phyloP scores from a whole-genome alignment of 169 alveolate species.

The Pseudocohnilembus persalinus region DNA sequence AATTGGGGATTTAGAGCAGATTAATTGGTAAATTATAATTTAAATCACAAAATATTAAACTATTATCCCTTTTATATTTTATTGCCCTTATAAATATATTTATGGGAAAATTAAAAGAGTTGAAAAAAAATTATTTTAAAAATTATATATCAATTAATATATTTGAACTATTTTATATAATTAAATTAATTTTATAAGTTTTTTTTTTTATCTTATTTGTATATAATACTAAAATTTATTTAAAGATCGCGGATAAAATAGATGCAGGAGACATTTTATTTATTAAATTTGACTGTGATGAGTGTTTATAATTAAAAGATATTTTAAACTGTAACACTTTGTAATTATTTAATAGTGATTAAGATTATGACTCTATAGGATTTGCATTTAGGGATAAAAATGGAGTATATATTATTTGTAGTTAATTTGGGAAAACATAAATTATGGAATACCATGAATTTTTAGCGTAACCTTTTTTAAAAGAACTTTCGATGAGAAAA shows the following conservation, averaged over 20 bases:
- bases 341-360: background rate
- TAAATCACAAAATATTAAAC: background rate
- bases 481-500: conserved; percentile 26
- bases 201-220: no score
- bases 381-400: conserved; percentile 21
- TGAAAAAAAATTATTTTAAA: background rate
- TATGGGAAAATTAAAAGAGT: background rate
- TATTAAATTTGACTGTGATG: conserved; percentile 24
- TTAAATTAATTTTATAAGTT: no score
- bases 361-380: conserved; percentile 26
- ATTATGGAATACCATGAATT: conserved; percentile 17
- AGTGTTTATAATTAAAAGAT: conserved; percentile 12
- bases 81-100: background rate
- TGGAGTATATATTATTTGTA: conserved; percentile 17
- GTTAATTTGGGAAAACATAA: conserved; percentile 18
- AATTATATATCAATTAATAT: background rate
- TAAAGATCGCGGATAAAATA: conserved; percentile 7
- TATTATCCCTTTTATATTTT: background rate
- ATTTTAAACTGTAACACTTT: conserved; percentile 11
- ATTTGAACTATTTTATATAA: no score
- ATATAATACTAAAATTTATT: no score
- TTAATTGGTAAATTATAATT: background rate
- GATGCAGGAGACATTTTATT: conserved; percentile 28
- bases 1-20: conserved; percentile 22
- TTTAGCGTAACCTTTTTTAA: conserved; percentile 20